Conservation (phyloP, 495 filamentous ascomycete genomes). For the Aspergillus leporis region DNA sequence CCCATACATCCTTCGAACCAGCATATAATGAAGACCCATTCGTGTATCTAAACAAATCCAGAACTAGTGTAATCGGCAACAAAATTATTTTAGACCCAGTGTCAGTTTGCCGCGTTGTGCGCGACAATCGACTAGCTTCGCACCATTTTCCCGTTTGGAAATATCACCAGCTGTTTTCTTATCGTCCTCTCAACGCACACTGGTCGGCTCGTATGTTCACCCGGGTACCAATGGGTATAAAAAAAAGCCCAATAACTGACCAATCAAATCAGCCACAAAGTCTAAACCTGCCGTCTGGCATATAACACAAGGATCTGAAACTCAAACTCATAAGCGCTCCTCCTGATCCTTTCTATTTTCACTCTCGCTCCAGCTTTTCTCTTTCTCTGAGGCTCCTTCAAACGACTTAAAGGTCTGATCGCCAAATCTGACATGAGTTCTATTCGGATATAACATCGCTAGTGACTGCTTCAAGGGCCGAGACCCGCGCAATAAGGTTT, state of each 20-base stretch:
- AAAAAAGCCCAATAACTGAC: background rate
- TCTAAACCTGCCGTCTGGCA: background rate
- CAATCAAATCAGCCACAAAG: constrained; percentile 10
- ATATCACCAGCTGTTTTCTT: background rate
- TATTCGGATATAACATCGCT: background rate
- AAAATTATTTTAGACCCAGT: background rate
- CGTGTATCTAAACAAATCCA: background rate
- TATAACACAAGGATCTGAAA: background rate
- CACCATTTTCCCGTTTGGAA: constrained; percentile 13
- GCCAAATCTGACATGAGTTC: constrained; percentile 10
- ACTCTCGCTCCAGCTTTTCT: background rate
- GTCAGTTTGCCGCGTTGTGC: background rate
- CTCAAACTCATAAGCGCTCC: background rate
- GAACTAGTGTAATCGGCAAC: no score
- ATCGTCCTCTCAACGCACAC: background rate
- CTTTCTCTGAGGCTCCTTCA: background rate
- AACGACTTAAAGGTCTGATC: constrained; percentile 7
- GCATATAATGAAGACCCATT: background rate
- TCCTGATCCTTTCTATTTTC: background rate
- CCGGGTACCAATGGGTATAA: background rate
- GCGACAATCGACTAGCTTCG: constrained; percentile 10
- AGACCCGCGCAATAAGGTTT: background rate
- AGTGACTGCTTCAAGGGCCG: background rate
- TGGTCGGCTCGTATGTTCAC: background rate
- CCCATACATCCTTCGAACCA: background rate